These are phyloP conservation scores for Monosporozyma yasuniensis DNA, from an alignment of 805 yeast species.

Conservation along the genomic window DNA sequence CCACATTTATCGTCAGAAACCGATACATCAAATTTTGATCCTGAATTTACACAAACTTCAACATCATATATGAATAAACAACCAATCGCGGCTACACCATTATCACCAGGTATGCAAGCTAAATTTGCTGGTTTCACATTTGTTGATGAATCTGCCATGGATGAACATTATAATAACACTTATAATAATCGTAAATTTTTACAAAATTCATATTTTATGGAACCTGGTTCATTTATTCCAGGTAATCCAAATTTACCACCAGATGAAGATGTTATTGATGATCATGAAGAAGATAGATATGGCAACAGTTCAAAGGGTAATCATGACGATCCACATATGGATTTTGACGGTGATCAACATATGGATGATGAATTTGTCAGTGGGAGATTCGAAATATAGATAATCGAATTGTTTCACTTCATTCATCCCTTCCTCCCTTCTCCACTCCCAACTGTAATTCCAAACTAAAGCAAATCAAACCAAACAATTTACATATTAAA, in stretches of 20 bases:
- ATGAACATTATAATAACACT: slow-evolving; percentile 56
- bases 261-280: slow-evolving; percentile 71
- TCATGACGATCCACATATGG: slow-evolving; percentile 15
- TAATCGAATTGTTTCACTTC: neutral
- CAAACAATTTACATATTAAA: neutral
- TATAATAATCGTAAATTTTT: slow-evolving; percentile 28
- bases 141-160: slow-evolving; percentile 88
- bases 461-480: neutral
- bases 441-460: neutral
- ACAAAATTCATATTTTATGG: slow-evolving; percentile 35
- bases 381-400: slow-evolving; percentile 69
- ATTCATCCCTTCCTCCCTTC: too few relatives aligned
- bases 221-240: slow-evolving; percentile 66
- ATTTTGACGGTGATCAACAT: slow-evolving; percentile 43
- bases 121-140: slow-evolving; percentile 95
- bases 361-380: slow-evolving; percentile 80
- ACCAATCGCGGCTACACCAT: slow-evolving; percentile 52
- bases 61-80: slow-evolving; percentile 65
- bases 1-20: slow-evolving; percentile 87
- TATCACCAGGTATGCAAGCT: slow-evolving; percentile 91
- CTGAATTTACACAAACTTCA: slow-evolving; percentile 90
- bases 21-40: slow-evolving; percentile 95
- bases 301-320: neutral
- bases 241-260: slow-evolving; percentile 76
- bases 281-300: slow-evolving; percentile 3